Evolutionary conservation across 225 moss, liverwort and hornwort genomes (phyloP).

Genomic region (Bryoerythrophyllum caledonicum): DNA sequence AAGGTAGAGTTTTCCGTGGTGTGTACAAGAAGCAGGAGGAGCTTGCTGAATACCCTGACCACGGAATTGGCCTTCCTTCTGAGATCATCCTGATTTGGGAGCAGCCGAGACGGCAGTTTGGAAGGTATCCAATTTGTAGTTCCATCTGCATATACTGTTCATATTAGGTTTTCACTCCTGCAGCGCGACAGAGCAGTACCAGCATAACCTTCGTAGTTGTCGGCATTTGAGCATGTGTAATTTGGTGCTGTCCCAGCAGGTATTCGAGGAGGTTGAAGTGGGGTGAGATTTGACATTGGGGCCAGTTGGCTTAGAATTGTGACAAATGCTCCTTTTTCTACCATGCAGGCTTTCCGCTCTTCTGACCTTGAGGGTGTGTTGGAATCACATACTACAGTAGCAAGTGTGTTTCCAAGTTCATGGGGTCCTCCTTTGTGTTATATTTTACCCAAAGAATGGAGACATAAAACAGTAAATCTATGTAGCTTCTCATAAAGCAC

Average conservation of each 20-base stretch:
- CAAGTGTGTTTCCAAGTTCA: too few relatives aligned
- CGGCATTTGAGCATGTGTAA: neutral
- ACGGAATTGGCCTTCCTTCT: neutral
- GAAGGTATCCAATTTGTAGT: neutral
- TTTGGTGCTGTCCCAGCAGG: neutral
- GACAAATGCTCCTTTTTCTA: neutral
- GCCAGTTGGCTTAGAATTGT: neutral
- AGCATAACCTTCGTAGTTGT: neutral
- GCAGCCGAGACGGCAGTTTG: neutral
- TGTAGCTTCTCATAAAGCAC: too few relatives aligned
- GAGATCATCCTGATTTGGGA: neutral
- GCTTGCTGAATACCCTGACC: neutral
- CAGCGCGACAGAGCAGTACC: neutral
- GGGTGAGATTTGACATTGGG: neutral
- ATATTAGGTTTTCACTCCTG: neutral
- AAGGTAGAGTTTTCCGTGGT: slow-evolving; percentile 5
- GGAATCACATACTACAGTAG: too few relatives aligned
- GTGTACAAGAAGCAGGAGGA: neutral
- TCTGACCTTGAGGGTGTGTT: too few relatives aligned
- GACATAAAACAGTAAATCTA: too few relatives aligned
- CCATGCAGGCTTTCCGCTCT: too few relatives aligned
- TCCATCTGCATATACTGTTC: neutral
- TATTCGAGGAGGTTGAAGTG: neutral
- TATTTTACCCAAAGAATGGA: too few relatives aligned
- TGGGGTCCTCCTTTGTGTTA: too few relatives aligned